Base-by-base conservation (phyloP, 2,329 filamentous ascomycete genomes). In the Davidsoniella neocaledoniae region DNA sequence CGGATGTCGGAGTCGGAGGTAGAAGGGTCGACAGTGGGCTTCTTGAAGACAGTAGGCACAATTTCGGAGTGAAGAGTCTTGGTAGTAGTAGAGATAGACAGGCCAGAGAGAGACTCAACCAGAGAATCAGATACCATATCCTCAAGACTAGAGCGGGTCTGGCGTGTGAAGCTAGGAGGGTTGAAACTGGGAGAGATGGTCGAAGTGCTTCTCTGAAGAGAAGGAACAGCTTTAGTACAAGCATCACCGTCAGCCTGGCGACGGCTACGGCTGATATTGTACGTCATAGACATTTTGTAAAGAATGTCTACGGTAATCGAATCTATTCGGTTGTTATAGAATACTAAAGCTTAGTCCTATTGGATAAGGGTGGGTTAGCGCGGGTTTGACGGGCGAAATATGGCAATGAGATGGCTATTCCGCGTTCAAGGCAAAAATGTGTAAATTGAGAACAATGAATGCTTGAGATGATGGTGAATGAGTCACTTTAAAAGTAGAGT, bases 101-200 rank as follows among this genome's bases (percentile, higher is more conserved):
- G 46, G 26, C 72, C 66, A 56, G 73, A 65, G 52, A 81, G 66
- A 59, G 73, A 70, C 63, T 70, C 74, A 49, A 86, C 66, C 56
- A 79, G 76, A 60, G 82, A 63, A 56, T 76, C 77, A 59, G 79
- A 77, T 62, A 84, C 73, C 50, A 82, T 77, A 72, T 83, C 79
- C 65, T 86, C 81, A 53, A 86, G 67, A 55, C 68, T 74, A 48
- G 81, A 83, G 57, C 82, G 78, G 46, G 82, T 79, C 53, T 83
- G 79, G 57, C 74, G 73, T 58, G 83, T 70, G n/a, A 70, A 61
- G 40, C 66, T 65, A 51, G 74, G 74, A 53, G 74, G 70, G 49
- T 62, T 62, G 57, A 74, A 73, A 33, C 66, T 61, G 52, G 67
- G 66, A 53, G 64, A 61, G 46, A 62, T 60, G 53, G 67, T 55